Percentiles rank a stretch among this genome's conserved stretches.
These are phyloP conservation scores for Funneliformis caledonium DNA, from an alignment of 371 early-diverging fungal genomes.

Conservation along the genomic window DNA sequence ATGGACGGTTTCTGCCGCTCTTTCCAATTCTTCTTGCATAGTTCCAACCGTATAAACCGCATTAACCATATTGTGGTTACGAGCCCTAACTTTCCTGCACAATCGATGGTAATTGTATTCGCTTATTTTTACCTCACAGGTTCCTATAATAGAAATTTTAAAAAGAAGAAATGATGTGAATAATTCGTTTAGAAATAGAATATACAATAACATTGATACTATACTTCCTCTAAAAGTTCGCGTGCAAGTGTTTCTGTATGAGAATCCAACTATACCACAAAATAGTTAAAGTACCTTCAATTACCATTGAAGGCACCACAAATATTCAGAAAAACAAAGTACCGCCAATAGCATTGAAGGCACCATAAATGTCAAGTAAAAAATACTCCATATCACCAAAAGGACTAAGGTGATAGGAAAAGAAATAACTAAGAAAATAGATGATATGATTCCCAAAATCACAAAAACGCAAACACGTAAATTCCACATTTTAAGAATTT, in stretches of 20 bases:
- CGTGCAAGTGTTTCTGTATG: constrained; percentile 6
- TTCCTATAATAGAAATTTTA: constrained; percentile 17
- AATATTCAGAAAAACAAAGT: constrained; percentile 27
- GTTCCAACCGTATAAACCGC: too few relatives aligned
- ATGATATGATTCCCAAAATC: too few relatives aligned
- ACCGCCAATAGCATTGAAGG: constrained; percentile 7
- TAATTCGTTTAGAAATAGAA: constrained; percentile 20
- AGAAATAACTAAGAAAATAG: not conserved
- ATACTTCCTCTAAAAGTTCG: constrained; percentile 28
- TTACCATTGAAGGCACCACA: constrained; percentile 20
- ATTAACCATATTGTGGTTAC: not conserved
- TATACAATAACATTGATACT: constrained; percentile 26
- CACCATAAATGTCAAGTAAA: constrained; percentile 21
- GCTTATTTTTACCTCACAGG: constrained; percentile 5
- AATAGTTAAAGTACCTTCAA: constrained; percentile 3
- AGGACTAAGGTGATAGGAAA: constrained; percentile 19
- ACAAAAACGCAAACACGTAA: too few relatives aligned
- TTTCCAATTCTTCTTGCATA: constrained; percentile 17
- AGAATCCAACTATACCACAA: constrained; percentile 17
- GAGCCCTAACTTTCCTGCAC: not conserved
- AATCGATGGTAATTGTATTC: constrained; percentile 18
- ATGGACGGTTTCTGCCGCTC: not conserved
- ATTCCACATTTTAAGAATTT: too few relatives aligned
- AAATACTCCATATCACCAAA: constrained; percentile 7
- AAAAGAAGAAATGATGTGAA: not conserved